Percentiles rank a stretch among this genome's conserved stretches.
Evolutionary conservation across 371 early-diverging fungal species (phyloP).

Genomic region (Conidiobolus coronatus): DNA sequence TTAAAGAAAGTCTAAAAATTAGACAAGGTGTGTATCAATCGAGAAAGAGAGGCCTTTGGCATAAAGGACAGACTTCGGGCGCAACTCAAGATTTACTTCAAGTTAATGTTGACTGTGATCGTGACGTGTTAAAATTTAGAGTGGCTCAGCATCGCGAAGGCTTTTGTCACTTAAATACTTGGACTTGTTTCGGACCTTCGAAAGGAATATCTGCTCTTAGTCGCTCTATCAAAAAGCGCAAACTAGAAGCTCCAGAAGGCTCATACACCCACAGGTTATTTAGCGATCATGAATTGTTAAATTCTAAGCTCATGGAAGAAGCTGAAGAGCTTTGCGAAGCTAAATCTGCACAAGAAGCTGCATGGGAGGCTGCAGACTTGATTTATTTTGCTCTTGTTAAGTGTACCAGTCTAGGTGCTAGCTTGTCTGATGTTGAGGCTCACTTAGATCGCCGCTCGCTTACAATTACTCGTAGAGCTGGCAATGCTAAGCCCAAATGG

Average conservation of each 20-base stretch:
- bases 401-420: conserved; percentile 59
- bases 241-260: conserved; percentile 36
- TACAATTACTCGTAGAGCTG: conserved; percentile 78
- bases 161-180: conserved; percentile 83
- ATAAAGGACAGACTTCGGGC: conserved; percentile 85
- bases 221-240: conserved; percentile 34
- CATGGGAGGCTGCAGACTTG: conserved; percentile 90
- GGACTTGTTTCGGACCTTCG: conserved; percentile 70
- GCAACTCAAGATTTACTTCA: conserved; percentile 62
- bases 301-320: conserved; percentile 88
- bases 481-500: conserved; percentile 75
- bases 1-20: conserved; percentile 52
- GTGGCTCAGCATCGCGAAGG: conserved; percentile 78
- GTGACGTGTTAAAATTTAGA: conserved; percentile 64
- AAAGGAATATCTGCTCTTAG: conserved; percentile 47
- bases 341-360: conserved; percentile 42
- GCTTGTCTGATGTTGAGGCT: conserved; percentile 62
- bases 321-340: conserved; percentile 84
- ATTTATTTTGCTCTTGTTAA: conserved; percentile 86
- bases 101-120: conserved; percentile 74
- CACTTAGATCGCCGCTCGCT: conserved; percentile 59
- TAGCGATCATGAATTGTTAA: conserved; percentile 49
- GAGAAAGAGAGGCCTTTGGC: conserved; percentile 79
- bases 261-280: conserved; percentile 85
- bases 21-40: conserved; percentile 82